A percentile compares a stretch with the other conserved stretches of the same genome.
phyloP scores from a whole-genome alignment of 2,329 filamentous ascomycete species.

The Fusarium chlamydosporum region DNA sequence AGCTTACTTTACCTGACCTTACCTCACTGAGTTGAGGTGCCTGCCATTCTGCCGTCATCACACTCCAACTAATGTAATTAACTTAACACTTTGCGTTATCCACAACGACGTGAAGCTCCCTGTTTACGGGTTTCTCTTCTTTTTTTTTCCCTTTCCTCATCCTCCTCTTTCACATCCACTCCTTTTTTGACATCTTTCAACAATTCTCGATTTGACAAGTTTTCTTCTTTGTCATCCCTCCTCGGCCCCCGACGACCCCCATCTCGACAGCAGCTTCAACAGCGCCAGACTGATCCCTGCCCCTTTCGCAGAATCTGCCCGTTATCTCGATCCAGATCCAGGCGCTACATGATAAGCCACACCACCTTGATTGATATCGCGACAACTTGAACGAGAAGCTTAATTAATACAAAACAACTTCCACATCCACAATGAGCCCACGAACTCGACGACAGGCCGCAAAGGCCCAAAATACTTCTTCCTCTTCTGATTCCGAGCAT shows the following conservation, averaged over 20 bases:
- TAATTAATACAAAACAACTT: constrained; percentile 17
- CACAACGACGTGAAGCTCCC: constrained; percentile 25
- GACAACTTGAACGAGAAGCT: constrained; percentile 27
- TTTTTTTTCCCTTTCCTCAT: constrained; percentile 32
- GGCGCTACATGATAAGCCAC: constrained; percentile 45
- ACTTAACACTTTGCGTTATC: constrained; percentile 26
- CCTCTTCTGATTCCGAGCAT: constrained; percentile 50
- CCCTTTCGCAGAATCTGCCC: constrained; percentile 45
- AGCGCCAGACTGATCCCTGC: constrained; percentile 44
- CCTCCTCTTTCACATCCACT: constrained; percentile 48
- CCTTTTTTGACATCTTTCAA: constrained; percentile 39
- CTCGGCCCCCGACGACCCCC: not conserved
- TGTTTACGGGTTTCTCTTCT: constrained; percentile 15
- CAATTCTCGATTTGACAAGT: not conserved
- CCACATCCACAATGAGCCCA: constrained; percentile 54
- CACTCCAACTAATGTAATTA: constrained; percentile 17
- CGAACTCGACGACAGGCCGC: constrained; percentile 58
- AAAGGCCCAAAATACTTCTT: constrained; percentile 52
- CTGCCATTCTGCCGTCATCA: constrained; percentile 40
- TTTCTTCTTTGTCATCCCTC: constrained; percentile 11
- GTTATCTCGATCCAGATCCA: constrained; percentile 42
- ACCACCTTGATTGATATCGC: constrained; percentile 38
- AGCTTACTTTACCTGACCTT: constrained; percentile 18
- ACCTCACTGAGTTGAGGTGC: not conserved
- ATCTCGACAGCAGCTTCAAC: constrained; percentile 38